Evolutionary conservation across 2,329 filamentous ascomycete species (phyloP), one percentile per base, ranked within the genome.

Genomic region (Seiridium cupressi): DNA sequence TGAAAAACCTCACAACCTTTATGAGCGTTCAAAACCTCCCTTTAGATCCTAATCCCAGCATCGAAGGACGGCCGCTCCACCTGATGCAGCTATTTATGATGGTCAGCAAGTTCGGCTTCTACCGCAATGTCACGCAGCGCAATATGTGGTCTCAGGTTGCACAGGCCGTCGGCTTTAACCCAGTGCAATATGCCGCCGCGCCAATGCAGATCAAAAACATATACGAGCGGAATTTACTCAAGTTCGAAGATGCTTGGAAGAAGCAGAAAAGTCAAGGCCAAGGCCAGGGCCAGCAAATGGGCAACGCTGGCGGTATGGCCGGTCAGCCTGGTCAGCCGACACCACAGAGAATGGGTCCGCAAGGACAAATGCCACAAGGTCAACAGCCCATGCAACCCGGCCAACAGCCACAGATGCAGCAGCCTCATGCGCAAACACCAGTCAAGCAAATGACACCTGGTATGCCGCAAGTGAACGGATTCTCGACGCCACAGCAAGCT

Each of bases 91-190:
- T 98, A 3, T 98, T 96, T 73, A 86, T 89, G 62, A 80, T 86
- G 0, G 91, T 97, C 1, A 84, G 89, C 65, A 93, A 90, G 67
- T 81, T 85, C 65, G 91, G 91, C 32, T 93, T 93, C 4, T 95
- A 89, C 59, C 90, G 89, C 66, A 86, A 83, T 62, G 86, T 96
- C 3, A 89, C 86, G 0, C 82, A 84, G 32, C 80, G 81, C 32
- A 91, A 92, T 64, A 81, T 83, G 60, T 98, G 95, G 95, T 79
- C 81, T 1, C 83, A 87, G 55, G 81, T 97, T 58, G 88, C 91
- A 1, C 84, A 86, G 60, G 77, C 83, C 36, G 73, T 93, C 54
- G 82, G 84, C 4, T 85, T 92, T 53, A 80, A 81, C 7, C 83
- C 83, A 0, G 80, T 82, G 57, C 89, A 91, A 64, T 77, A 85